Percentiles rank a stretch among this genome's conserved stretches.
Evolutionary conservation across 306 rosid species (phyloP).

Genomic region (Castanea crenata): DNA sequence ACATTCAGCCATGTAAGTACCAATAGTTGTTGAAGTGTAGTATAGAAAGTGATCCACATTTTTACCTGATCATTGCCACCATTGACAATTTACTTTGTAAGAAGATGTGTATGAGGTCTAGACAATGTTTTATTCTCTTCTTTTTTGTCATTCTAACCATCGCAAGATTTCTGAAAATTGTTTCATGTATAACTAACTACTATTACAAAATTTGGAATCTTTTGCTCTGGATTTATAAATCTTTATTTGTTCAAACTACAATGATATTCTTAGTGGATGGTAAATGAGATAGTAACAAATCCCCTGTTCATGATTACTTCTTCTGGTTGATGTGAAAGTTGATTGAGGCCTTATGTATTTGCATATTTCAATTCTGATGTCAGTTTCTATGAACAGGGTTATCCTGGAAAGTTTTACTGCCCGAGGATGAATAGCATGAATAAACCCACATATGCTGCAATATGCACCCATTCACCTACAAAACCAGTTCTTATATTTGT

Average conservation of each 20-base stretch:
- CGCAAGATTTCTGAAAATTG: not conserved
- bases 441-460: slow-evolving; percentile 96
- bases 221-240: not conserved
- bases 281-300: not conserved
- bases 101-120: not conserved
- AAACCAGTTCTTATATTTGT: slow-evolving; percentile 98
- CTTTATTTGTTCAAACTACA: not conserved
- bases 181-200: not conserved
- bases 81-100: not conserved
- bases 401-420: slow-evolving; percentile 97
- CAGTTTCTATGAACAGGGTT: slow-evolving; percentile 54
- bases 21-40: not conserved
- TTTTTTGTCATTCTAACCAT: not conserved
- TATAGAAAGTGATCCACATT: not conserved
- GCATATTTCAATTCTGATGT: not conserved
- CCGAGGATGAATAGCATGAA: slow-evolving; percentile 99
- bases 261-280: not conserved
- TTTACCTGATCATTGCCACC: not conserved
- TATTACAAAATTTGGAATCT: not conserved
- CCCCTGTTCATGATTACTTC: not conserved
- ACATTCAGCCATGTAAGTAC: not conserved
- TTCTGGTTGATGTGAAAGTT: not conserved
- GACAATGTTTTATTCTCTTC: not conserved
- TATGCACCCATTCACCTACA: slow-evolving; percentile 93
- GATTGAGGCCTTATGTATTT: slow-evolving; percentile 5